phyloP scores from a whole-genome alignment of 2,329 filamentous ascomycete species.

The Aspergillus amoenus region DNA sequence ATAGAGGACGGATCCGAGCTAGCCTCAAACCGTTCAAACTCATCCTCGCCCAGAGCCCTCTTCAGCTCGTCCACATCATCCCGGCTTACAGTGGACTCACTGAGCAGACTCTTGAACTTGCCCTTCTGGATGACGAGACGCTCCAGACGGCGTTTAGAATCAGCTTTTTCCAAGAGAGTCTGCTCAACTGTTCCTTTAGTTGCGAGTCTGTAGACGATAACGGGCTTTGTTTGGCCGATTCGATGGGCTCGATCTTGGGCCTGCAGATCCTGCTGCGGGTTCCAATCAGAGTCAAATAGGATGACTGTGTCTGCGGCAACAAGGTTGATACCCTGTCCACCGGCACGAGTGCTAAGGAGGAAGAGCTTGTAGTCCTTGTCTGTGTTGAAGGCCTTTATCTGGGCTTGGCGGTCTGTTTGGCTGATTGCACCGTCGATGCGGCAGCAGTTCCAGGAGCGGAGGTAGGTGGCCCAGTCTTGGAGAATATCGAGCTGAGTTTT shows the following conservation, averaged over 20 bases:
- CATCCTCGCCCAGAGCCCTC: conserved; percentile 68
- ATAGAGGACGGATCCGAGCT: conserved; percentile 59
- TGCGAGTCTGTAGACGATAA: conserved; percentile 89
- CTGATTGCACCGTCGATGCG: conserved; percentile 88
- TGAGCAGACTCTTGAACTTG: conserved; percentile 67
- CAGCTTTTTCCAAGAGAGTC: conserved; percentile 78
- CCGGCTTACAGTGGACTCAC: conserved; percentile 51
- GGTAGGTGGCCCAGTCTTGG: conserved; percentile 76
- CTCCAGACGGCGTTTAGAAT: conserved; percentile 87
- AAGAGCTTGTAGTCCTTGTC: conserved; percentile 71
- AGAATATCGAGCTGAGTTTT: conserved; percentile 90
- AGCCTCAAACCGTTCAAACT: conserved; percentile 65
- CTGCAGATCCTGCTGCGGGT: conserved; percentile 94
- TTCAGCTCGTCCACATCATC: conserved; percentile 62
- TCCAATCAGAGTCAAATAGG: conserved; percentile 88
- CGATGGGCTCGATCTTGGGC: conserved; percentile 94
- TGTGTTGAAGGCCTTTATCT: conserved; percentile 73
- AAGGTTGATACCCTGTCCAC: conserved; percentile 93
- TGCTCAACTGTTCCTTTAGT: conserved; percentile 94
- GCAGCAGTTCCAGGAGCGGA: conserved; percentile 77
- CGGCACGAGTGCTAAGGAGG: conserved; percentile 83
- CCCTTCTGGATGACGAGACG: conserved; percentile 96
- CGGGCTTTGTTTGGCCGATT: conserved; percentile 88
- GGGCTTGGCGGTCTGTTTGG: conserved; percentile 67
- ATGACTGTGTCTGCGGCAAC: conserved; percentile 90